Conservation (phyloP, 805 yeast genomes). For the Wickerhamiella domercqiae region DNA sequence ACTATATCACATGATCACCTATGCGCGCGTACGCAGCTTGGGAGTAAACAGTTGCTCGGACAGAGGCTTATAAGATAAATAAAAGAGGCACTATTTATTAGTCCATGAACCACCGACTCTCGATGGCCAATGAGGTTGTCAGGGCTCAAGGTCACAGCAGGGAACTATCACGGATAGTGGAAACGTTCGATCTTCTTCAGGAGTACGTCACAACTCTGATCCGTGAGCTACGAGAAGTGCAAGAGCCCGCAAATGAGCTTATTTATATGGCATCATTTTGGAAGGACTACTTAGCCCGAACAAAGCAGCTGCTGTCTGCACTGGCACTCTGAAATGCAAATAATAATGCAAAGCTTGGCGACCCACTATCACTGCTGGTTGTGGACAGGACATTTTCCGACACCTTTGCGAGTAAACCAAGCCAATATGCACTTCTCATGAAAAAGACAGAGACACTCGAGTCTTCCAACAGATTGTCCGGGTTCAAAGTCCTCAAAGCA, state of each 20-base stretch:
- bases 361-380: too few species aligned
- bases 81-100: not conserved
- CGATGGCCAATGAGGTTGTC: not conserved
- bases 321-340: not conserved
- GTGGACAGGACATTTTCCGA: constrained; percentile 79
- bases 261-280: not conserved
- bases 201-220: not conserved
- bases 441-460: constrained; percentile 88
- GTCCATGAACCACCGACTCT: not conserved
- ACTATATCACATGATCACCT: not conserved
- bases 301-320: not conserved
- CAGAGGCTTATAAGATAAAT: not conserved
- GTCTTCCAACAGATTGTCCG: constrained; percentile 78
- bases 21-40: too few species aligned
- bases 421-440: constrained; percentile 81
- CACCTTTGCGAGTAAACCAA: constrained; percentile 82
- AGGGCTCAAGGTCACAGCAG: not conserved
- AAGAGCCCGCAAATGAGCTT: not conserved
- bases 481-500: constrained; percentile 80
- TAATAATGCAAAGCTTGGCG: too few species aligned
- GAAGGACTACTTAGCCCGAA: not conserved
- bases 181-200: not conserved
- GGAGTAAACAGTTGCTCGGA: too few species aligned
- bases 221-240: not conserved
- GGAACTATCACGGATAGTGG: not conserved